A percentile compares a stretch with the other conserved stretches of the same genome.
These are phyloP conservation scores for Epichloe sylvatica DNA, from an alignment of 2,329 filamentous ascomycete species.

Conservation along the genomic window DNA sequence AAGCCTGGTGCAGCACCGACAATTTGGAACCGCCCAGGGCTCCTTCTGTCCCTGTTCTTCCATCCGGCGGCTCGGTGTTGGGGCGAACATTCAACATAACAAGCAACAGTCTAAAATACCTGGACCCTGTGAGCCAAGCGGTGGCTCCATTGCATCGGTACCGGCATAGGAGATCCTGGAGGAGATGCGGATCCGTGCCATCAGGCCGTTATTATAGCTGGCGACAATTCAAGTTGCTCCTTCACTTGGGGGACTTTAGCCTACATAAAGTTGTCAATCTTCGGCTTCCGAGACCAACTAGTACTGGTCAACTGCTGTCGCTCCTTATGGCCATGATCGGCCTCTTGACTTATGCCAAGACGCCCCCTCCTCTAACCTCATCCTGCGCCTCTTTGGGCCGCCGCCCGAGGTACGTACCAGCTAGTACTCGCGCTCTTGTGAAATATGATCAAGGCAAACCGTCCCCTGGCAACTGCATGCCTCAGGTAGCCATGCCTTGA, in stretches of 20 bases:
- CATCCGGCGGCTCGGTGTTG: neutral
- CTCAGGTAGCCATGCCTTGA: neutral
- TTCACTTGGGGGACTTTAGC: neutral
- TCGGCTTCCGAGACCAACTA: neutral
- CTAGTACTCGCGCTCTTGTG: neutral
- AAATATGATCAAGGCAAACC: neutral
- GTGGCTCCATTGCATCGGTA: slow-evolving; percentile 1
- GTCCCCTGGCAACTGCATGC: slow-evolving; percentile 2
- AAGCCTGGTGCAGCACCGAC: neutral
- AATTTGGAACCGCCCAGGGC: neutral
- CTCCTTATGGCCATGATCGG: neutral
- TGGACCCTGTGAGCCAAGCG: neutral
- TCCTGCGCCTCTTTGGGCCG: slow-evolving; percentile 1
- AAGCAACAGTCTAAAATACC: neutral
- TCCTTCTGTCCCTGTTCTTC: neutral
- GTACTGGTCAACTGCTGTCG: neutral
- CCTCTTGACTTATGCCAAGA: neutral
- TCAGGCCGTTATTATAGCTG: neutral
- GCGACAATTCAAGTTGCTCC: neutral
- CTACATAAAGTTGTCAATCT: neutral
- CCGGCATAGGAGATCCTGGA: neutral
- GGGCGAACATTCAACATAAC: neutral
- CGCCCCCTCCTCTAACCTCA: neutral
- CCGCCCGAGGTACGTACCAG: neutral
- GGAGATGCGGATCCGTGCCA: neutral